Evolutionary conservation across 305 asterid species (phyloP), one percentile per base, ranked within the genome.

Genomic region (Fraxinus albicans): DNA sequence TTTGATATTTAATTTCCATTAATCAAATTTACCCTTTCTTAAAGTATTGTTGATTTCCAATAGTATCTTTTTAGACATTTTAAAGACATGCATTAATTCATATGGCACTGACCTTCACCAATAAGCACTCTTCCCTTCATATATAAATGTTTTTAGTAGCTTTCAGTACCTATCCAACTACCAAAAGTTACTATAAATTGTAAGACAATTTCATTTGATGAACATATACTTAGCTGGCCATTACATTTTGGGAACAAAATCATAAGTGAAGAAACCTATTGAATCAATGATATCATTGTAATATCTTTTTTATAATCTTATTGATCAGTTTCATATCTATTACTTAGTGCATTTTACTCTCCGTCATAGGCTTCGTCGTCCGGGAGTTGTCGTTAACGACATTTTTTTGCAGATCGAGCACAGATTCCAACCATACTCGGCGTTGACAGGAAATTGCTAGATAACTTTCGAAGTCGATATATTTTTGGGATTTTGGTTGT

Each of bases 211-310:
- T 10, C 83, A 83, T 80, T 85, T 75, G 86, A 80, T 73, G 67
- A 27, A 76, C 15, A 84, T 67, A 75, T 58, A 4, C 53, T 82
- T 88, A 84, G 89, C 83, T 88, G 86, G 84, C 84, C 79, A 75
- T 76, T 63, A 63, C 87, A 17, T 82, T 55, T 86, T 34, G 78
- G 75, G 15, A 83, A 69, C 40, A 67, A 47, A 44, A 69, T 33
- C 44, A 73, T 25, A 79, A 65, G 47, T 33, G 15, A 19, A 77
- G 21, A 38, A 69, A 69, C 72, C 72, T 19, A 63, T 21, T 63
- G 72, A 63, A 21, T 19, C 60, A 50, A 50, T 50, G 60, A 50
- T 50, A 50, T 69, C 75, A 69, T 69, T 69, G 38, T 27, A 67
- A 25, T 27, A 67, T 27, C 73, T 1, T 65, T 23, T 8, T 23